phyloP scores from a whole-genome alignment of 2,329 filamentous ascomycete genomes.

The Penicillium sp. region DNA sequence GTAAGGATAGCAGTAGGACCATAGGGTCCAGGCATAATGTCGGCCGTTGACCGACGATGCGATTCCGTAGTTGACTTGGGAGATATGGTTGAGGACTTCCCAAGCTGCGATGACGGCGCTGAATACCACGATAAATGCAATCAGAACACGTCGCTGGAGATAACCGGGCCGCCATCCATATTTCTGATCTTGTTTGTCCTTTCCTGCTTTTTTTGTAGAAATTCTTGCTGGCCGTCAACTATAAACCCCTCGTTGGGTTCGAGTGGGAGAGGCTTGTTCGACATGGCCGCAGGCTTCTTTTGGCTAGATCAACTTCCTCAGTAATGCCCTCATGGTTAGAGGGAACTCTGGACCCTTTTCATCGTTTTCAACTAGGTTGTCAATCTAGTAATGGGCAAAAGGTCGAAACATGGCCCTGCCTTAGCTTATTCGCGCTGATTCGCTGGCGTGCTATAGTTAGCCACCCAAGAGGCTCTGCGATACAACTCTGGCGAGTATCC shows the following conservation, averaged over 20 bases:
- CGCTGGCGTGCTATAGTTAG: neutral
- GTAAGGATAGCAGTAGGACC: too few species aligned
- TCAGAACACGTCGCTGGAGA: neutral
- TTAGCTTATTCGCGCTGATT: neutral
- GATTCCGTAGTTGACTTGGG: neutral
- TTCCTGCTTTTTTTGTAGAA: too few species aligned
- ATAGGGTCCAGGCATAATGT: too few species aligned
- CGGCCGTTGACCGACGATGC: neutral
- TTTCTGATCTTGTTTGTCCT: too few species aligned
- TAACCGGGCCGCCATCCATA: neutral
- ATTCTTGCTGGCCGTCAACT: too few species aligned
- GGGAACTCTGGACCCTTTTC: too few species aligned
- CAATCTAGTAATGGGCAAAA: neutral
- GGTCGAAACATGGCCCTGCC: neutral
- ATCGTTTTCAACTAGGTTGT: neutral
- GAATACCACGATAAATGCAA: neutral
- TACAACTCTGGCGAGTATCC: neutral
- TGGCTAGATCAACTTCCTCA: too few species aligned
- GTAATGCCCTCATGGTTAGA: too few species aligned
- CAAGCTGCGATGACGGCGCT: neutral
- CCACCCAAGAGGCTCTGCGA: neutral
- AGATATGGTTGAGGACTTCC: neutral
- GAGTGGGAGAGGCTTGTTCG: neutral
- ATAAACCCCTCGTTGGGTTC: too few species aligned
- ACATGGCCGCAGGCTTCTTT: neutral